Conservation (phyloP, 1,284 basidiomycete genomes). For the Takashimella koratensis region DNA sequence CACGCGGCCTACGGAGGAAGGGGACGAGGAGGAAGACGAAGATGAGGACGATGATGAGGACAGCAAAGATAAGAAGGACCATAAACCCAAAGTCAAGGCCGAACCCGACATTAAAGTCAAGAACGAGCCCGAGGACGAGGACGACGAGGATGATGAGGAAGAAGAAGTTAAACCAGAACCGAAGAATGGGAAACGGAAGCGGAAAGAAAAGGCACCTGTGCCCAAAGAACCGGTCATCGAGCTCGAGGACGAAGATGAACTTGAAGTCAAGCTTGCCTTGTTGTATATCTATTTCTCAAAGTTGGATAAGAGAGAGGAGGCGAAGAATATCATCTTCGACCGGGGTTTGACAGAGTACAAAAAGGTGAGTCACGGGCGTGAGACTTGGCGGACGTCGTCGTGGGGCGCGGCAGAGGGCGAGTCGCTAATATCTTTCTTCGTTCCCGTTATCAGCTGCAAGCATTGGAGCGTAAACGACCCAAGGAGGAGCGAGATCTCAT, state of each 20-base stretch:
- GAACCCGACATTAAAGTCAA: conserved; percentile 16
- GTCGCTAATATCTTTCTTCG: too few species aligned
- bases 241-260: conserved; percentile 54
- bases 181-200: conserved; percentile 58
- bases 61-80: conserved; percentile 23
- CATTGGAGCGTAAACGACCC: conserved; percentile 73
- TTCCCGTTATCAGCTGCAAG: conserved; percentile 1
- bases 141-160: conserved; percentile 7
- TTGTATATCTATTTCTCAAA: conserved; percentile 90
- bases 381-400: too few species aligned
- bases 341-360: conserved; percentile 89
- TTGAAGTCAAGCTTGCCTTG: conserved; percentile 47
- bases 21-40: conserved; percentile 34
- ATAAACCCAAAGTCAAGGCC: conserved; percentile 14
- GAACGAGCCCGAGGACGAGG: conserved; percentile 23
- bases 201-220: conserved; percentile 63
- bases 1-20: conserved; percentile 27
- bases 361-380: conserved; percentile 58
- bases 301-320: conserved; percentile 80
- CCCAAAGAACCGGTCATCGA: conserved; percentile 63
- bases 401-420: too few species aligned
- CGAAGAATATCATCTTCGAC: conserved; percentile 90
- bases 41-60: conserved; percentile 24
- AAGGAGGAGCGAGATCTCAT: conserved; percentile 91
- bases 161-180: conserved; percentile 11